Evolutionary conservation across 495 filamentous ascomycete species (phyloP), one percentile per base, ranked within the genome.

Genomic region (Aspergillus biplanus): DNA sequence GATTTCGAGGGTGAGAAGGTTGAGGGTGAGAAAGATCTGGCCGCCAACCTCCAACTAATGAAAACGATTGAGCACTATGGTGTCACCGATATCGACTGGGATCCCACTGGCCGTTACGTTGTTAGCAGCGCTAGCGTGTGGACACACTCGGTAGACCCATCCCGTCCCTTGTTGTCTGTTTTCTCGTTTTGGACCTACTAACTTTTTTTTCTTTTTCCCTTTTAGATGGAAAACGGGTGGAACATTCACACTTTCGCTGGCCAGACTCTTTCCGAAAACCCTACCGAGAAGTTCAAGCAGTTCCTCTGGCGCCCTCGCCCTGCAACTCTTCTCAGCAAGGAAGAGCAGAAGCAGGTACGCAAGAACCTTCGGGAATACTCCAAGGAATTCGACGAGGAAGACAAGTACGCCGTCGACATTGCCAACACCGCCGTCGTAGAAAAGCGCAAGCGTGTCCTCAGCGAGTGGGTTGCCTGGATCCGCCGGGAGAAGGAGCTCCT

Each of bases 301-400:
- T 90, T 91, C 78, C 67, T 89, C 58, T 99, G 95, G 95, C 91
- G 95, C 18, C 96, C 95, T 12, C 90, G 95, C 34, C 95, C 95
- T 12, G 75, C 89, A 7, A 96, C 91, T 27, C 87, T 98, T 56
- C 90, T 99, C 59, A 86, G 85, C 78, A 93, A 92, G 75, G 92
- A 97, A 67, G 92, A 97, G 82, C 94, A 97, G 82, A 97, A 97
- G 83, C 83, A 89, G 68, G 92, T 97, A 71, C 96, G 96, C 80
- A 97, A 96, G 87, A 98, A 97, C 80, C 89, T 99, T 50, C 90
- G 94, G 50, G 95, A 98, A 78, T 98, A 97, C 86, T 90, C 87
- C 72, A 90, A 90, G 75, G 80, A 92, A 59, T 99, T 99, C 80
- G 96, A 98, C 63, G 91, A 95, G 78, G 91, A 97, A 76, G 95